phyloP scores from a whole-genome alignment of 2,329 filamentous ascomycete species.

The Calonectria pseudoturangicola region DNA sequence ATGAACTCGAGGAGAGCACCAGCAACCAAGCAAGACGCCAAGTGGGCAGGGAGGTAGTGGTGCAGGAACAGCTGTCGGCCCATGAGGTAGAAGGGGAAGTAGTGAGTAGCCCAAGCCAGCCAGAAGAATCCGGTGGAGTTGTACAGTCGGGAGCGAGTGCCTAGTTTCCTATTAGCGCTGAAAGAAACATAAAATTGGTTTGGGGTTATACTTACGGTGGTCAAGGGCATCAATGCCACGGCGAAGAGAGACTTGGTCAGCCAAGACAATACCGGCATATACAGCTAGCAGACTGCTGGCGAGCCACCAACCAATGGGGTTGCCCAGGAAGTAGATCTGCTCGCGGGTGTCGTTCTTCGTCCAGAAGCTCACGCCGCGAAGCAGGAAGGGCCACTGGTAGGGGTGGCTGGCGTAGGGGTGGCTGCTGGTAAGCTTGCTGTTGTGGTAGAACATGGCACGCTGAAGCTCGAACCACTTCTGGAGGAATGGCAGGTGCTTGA shows the following conservation, averaged over 20 bases:
- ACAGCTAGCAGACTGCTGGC: slow-evolving; percentile 94
- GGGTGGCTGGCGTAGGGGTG: slow-evolving; percentile 97
- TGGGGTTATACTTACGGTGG: slow-evolving; percentile 80
- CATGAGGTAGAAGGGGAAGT: slow-evolving; percentile 98
- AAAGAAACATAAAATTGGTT: not conserved
- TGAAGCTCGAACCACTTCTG: slow-evolving; percentile 97
- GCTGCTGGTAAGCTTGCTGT: slow-evolving; percentile 97
- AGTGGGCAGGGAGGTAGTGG: slow-evolving; percentile 95
- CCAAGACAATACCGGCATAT: slow-evolving; percentile 91
- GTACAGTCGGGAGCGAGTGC: slow-evolving; percentile 94
- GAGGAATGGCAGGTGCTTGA: slow-evolving; percentile 91
- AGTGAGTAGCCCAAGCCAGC: slow-evolving; percentile 97
- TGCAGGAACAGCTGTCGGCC: slow-evolving; percentile 98
- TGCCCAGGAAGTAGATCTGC: slow-evolving; percentile 99
- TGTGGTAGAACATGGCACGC: slow-evolving; percentile 99
- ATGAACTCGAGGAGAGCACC: slow-evolving; percentile 96
- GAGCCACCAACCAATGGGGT: slow-evolving; percentile 98
- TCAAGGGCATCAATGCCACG: slow-evolving; percentile 96
- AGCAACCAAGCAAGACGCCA: slow-evolving; percentile 92
- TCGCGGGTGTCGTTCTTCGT: slow-evolving; percentile 95
- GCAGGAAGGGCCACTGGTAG: slow-evolving; percentile 97
- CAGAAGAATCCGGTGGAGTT: slow-evolving; percentile 99
- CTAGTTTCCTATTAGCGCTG: slow-evolving; percentile 66
- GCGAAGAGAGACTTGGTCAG: slow-evolving; percentile 94
- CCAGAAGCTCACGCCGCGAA: slow-evolving; percentile 99